Base-by-base conservation (phyloP, 2,329 filamentous ascomycete genomes). In the Elsinoe perseae region DNA sequence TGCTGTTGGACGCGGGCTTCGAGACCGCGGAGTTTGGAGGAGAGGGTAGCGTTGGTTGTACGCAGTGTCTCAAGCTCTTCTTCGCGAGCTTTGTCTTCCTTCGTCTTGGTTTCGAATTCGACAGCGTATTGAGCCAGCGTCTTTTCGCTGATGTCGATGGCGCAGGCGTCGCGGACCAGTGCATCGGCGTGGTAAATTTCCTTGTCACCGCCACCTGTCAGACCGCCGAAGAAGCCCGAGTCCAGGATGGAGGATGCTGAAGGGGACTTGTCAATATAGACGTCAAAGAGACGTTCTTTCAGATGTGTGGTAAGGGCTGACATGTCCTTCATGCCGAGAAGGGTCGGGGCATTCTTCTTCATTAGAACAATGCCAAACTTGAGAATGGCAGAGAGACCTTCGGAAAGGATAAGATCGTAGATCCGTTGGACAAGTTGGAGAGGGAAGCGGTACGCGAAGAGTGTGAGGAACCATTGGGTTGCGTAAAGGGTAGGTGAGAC, bases 381-480 rank as follows among this genome's bases (percentile, higher is more conserved):
- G 54, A 98, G 76, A 62, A 98, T 93, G 0, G 93, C 93, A 50
- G 77, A 78, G 14, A 98, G 77, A 2, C 95, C 93, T 71, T 97
- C 92, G 46, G 89, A 93, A 16, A 98, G 78, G 53, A 98, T 93
- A 56, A 98, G 75, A 68, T 98, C 93, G 71, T 97, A 98, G 52
- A 98, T 95, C 28, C 93, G 87, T 57, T 98, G 84, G 5, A 98
- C 93, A 8, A 98, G 82, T 68, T 98, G 93, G 6, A 98, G 79
- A 7, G 93, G 93, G 70, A 98, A 98, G 40, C 95, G 87, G 70
- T 98, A 98, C 28, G 92, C 90, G 68, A 98, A 98, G n/a, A 98
- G 79, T 0, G 93, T 98, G 50, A 98, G 80, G 72, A 98, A 98
- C 93, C 93, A 98, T 70, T 98, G 93, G 0, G 93, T 98, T 43